phyloP scores from a whole-genome alignment of 129 eudicot species.

The Logfia minima region DNA sequence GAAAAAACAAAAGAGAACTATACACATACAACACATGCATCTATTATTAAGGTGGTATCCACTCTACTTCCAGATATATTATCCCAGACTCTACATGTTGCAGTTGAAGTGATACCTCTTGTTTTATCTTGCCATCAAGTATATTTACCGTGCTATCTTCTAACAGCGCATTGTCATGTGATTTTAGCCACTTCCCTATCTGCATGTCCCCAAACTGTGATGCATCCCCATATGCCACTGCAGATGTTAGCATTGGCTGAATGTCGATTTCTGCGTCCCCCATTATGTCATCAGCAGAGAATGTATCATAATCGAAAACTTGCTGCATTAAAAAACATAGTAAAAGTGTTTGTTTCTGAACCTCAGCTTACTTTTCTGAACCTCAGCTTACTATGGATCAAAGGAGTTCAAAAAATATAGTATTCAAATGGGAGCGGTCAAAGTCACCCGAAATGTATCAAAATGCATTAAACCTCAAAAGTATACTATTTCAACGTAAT shows the following conservation, averaged over 20 bases:
- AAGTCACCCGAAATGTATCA: neutral
- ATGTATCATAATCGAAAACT: conserved; percentile 80
- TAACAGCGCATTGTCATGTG: conserved; percentile 67
- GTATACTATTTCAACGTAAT: no score
- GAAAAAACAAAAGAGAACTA: conserved; percentile 22
- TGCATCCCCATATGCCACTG: conserved; percentile 70
- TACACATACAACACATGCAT: conserved; percentile 19
- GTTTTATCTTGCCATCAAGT: conserved; percentile 77
- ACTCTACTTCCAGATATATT: conserved; percentile 64
- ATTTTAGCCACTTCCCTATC: conserved; percentile 84
- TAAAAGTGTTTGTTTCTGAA: conserved; percentile 4
- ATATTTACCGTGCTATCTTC: conserved; percentile 84
- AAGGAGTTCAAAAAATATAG: neutral
- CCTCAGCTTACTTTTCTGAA: neutral
- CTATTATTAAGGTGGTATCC: conserved; percentile 60
- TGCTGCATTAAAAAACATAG: conserved; percentile 40
- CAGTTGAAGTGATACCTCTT: conserved; percentile 63
- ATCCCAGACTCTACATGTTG: conserved; percentile 92
- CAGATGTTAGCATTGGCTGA: conserved; percentile 82
- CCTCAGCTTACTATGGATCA: neutral
- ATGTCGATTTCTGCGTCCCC: conserved; percentile 86
- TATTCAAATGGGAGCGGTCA: neutral
- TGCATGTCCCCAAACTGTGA: conserved; percentile 75
- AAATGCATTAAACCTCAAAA: neutral
- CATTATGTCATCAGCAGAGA: conserved; percentile 95